Conservation (phyloP, 345 rosid species). For the Camelina laxa region DNA sequence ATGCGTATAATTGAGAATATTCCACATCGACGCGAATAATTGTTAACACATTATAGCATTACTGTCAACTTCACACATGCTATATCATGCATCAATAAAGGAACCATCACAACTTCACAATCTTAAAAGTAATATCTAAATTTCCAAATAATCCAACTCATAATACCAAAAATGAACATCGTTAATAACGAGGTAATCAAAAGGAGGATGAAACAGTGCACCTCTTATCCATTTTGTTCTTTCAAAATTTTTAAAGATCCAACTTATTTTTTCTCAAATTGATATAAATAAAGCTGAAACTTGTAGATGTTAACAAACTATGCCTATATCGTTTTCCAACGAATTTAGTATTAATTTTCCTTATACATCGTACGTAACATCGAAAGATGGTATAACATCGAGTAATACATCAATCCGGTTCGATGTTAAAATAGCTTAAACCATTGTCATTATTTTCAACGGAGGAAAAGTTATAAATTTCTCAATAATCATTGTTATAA, state of each 20-base stretch:
- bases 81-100: neutral
- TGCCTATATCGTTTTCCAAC: neutral
- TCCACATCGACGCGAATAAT: neutral
- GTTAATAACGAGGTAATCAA: neutral
- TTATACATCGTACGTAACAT: neutral
- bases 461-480: slow-evolving; percentile 5
- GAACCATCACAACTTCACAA: neutral
- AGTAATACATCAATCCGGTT: neutral
- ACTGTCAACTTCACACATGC: slow-evolving; percentile 24
- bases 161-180: neutral
- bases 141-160: neutral
- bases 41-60: neutral
- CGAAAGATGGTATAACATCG: neutral
- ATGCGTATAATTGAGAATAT: neutral
- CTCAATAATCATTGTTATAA: neutral
- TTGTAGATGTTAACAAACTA: neutral
- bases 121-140: neutral
- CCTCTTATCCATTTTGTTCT: neutral
- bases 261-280: neutral
- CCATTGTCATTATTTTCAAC: slow-evolving; percentile 27
- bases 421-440: neutral
- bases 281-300: neutral
- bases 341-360: neutral
- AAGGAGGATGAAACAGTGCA: neutral
- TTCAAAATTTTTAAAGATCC: neutral